Evolutionary conservation across 306 rosid genomes (phyloP).

Genomic region (Sicyos edulis): DNA sequence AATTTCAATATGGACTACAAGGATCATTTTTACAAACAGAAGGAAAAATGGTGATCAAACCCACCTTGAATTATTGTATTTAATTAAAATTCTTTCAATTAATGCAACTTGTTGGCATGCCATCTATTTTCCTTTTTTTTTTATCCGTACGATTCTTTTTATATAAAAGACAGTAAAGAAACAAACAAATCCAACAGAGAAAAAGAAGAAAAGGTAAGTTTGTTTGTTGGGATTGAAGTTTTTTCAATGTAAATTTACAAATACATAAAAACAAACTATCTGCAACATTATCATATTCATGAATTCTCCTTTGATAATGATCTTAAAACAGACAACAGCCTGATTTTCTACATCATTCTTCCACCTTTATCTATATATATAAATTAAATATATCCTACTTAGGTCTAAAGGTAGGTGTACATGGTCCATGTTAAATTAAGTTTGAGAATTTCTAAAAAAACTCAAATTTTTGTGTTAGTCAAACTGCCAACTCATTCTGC

Average conservation of each 20-base stretch:
- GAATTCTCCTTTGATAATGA: not conserved
- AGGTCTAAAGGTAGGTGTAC: too few relatives aligned
- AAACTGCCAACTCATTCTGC: too few relatives aligned
- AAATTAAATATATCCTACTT: not conserved
- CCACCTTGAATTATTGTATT: not conserved
- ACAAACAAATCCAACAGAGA: slow-evolving; percentile 10
- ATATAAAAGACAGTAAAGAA: not conserved
- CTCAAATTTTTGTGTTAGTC: too few relatives aligned
- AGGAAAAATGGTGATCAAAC: not conserved
- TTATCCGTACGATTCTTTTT: slow-evolving; percentile 15
- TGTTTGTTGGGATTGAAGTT: slow-evolving; percentile 5
- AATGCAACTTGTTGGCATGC: not conserved
- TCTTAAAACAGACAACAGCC: slow-evolving; percentile 12
- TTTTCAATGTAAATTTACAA: not conserved
- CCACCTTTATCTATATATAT: not conserved
- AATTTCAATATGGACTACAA: not conserved
- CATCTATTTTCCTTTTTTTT: not conserved
- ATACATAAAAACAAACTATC: not conserved
- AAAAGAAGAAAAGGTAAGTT: not conserved
- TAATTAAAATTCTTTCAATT: not conserved
- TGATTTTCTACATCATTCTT: slow-evolving; percentile 14
- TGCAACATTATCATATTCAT: not conserved
- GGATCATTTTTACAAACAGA: not conserved
- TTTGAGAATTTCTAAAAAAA: too few relatives aligned
- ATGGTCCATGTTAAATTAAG: too few relatives aligned